phyloP scores from a whole-genome alignment of 1,139 yeast species.

The Saccharomyces hybrid region DNA sequence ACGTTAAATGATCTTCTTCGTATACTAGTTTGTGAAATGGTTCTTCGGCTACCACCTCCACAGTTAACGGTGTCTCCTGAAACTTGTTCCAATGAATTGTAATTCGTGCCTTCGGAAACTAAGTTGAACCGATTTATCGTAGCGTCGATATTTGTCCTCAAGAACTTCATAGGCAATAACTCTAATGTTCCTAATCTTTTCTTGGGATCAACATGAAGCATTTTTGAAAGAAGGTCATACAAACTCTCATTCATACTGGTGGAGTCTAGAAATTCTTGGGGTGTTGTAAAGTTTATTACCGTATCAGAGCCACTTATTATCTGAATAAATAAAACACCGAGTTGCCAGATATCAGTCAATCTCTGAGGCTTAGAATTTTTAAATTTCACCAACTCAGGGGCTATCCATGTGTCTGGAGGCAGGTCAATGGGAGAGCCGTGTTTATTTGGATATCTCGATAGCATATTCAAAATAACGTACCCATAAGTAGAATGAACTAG shows the following conservation, averaged over 20 bases:
- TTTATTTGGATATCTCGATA: constrained; percentile 42
- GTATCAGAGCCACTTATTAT: constrained; percentile 61
- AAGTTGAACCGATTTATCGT: constrained; percentile 21
- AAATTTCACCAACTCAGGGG: constrained; percentile 58
- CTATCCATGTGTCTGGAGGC: constrained; percentile 47
- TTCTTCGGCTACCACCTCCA: background rate
- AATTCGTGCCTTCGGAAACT: constrained; percentile 8
- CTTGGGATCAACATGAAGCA: constrained; percentile 59
- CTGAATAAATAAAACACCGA: constrained; percentile 72
- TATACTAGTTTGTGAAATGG: constrained; percentile 14
- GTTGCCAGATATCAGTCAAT: constrained; percentile 87
- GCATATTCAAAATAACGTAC: constrained; percentile 54
- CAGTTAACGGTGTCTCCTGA: background rate
- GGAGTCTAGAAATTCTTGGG: constrained; percentile 51
- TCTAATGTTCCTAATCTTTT: constrained; percentile 79
- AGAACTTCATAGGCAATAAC: constrained; percentile 69
- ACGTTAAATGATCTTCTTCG: constrained; percentile 37
- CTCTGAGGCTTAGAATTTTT: constrained; percentile 46
- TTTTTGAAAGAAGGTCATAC: constrained; percentile 56
- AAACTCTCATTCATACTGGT: constrained; percentile 48
- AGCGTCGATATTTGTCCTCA: constrained; percentile 56
- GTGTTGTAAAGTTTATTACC: constrained; percentile 47
- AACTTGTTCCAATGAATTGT: constrained; percentile 9
- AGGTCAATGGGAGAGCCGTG: constrained; percentile 20
- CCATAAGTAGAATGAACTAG: constrained; percentile 68